Conservation (phyloP, 768 basidiomycete species). For the Lentinula edodes region DNA sequence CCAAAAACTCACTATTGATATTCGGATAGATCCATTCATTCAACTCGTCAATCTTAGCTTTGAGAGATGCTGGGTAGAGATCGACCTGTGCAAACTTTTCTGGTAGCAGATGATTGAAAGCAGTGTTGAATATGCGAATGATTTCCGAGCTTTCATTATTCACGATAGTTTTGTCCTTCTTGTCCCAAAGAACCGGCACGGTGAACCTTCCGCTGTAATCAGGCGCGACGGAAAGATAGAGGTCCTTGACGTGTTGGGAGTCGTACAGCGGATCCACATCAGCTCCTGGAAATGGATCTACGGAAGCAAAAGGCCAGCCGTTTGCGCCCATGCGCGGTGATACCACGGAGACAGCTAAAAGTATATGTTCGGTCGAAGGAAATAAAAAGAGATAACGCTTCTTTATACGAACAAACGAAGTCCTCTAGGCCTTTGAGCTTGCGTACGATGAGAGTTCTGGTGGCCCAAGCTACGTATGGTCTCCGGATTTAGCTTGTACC, state of each 20-base stretch:
- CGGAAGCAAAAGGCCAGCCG: constrained; percentile 85
- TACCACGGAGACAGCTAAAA: constrained; percentile 68
- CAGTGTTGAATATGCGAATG: constrained; percentile 87
- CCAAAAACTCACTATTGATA: constrained; percentile 65
- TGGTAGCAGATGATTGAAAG: constrained; percentile 71
- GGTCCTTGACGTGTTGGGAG: constrained; percentile 70
- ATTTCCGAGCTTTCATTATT: constrained; percentile 97
- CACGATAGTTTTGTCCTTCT: constrained; percentile 79
- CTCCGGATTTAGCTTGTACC: not conserved
- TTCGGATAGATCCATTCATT: constrained; percentile 85
- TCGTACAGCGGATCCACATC: constrained; percentile 72
- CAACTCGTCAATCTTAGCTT: constrained; percentile 73
- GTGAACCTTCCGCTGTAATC: constrained; percentile 78
- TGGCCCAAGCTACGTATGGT: constrained; percentile 74
- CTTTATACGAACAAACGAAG: constrained; percentile 56
- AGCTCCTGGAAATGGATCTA: constrained; percentile 63
- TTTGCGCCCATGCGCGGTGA: constrained; percentile 79
- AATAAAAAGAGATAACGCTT: not conserved
- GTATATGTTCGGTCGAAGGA: not conserved
- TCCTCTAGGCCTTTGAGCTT: constrained; percentile 91
- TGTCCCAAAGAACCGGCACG: constrained; percentile 92
- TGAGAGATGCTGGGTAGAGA: constrained; percentile 71
- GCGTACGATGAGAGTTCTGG: constrained; percentile 81
- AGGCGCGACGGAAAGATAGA: constrained; percentile 75
- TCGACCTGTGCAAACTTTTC: constrained; percentile 61